A percentile compares a stretch with the other conserved stretches of the same genome.
phyloP scores from a whole-genome alignment of 176 grass and related monocot species.

The Lolium perenne region DNA sequence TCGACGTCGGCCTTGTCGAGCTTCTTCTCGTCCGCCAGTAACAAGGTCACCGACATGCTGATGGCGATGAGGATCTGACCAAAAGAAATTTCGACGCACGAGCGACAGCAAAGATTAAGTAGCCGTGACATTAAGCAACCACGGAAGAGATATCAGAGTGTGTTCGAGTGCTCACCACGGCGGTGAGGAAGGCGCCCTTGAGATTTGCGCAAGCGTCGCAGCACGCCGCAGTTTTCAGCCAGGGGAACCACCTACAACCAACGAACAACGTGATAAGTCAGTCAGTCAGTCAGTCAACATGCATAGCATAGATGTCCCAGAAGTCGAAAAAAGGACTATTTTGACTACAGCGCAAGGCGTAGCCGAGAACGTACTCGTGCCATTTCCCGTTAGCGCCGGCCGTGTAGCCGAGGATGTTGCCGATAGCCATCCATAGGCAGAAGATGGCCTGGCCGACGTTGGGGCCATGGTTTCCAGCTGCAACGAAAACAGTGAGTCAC shows the following conservation, averaged over 20 bases:
- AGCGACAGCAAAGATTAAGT: background rate
- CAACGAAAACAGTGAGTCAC: background rate
- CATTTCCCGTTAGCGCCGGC: slow-evolving; percentile 58
- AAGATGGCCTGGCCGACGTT: slow-evolving; percentile 69
- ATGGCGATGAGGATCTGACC: slow-evolving; percentile 47
- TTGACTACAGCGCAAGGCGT: no score
- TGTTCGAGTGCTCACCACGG: slow-evolving; percentile 42
- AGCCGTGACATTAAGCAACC: background rate
- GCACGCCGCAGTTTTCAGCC: slow-evolving; percentile 55
- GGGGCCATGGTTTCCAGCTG: slow-evolving; percentile 50
- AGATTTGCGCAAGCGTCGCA: slow-evolving; percentile 61
- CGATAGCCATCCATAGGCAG: slow-evolving; percentile 87
- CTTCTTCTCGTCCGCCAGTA: slow-evolving; percentile 45
- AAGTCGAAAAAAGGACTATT: background rate
- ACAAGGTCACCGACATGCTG: slow-evolving; percentile 50
- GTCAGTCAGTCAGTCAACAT: background rate
- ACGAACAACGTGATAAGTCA: background rate
- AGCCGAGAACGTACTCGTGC: slow-evolving; percentile 44
- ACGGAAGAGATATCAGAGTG: background rate
- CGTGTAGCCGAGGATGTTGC: slow-evolving; percentile 84
- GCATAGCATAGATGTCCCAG: background rate
- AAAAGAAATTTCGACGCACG: background rate
- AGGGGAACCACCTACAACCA: slow-evolving; percentile 51
- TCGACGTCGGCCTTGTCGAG: background rate
- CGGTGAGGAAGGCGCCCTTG: slow-evolving; percentile 59